Conservation (phyloP, 2,329 filamentous ascomycete genomes). For the Colletotrichum abscissum region DNA sequence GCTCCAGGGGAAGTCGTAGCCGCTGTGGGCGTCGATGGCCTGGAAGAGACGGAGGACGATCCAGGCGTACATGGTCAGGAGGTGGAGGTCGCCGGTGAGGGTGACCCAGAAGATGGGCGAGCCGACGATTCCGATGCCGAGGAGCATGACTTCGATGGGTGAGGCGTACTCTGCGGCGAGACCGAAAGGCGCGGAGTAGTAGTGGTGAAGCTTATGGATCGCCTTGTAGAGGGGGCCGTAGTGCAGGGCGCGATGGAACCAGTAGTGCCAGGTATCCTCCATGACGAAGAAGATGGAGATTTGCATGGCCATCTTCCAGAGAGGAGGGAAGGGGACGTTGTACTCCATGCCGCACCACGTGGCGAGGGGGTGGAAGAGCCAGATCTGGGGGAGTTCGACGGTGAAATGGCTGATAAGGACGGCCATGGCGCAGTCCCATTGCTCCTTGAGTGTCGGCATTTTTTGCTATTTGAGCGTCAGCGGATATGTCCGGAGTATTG, state of each 20-base stretch:
- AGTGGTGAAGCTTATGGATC: slow-evolving; percentile 99
- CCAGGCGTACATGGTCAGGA: slow-evolving; percentile 98
- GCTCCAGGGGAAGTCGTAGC: slow-evolving; percentile 98
- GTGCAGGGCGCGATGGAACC: slow-evolving; percentile 92
- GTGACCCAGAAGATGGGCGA: slow-evolving; percentile 86
- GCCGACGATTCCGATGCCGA: slow-evolving; percentile 88
- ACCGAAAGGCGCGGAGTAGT: slow-evolving; percentile 97
- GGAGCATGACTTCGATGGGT: slow-evolving; percentile 94
- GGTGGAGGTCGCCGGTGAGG: slow-evolving; percentile 87
- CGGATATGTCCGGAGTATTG: not conserved
- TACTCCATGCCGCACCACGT: slow-evolving; percentile 91
- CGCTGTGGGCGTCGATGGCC: slow-evolving; percentile 96
- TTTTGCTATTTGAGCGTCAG: slow-evolving; percentile 66
- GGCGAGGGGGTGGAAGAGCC: slow-evolving; percentile 98
- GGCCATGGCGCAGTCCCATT: slow-evolving; percentile 92
- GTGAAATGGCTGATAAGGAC: slow-evolving; percentile 97
- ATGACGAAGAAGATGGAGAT: slow-evolving; percentile 94
- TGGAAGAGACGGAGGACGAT: slow-evolving; percentile 94
- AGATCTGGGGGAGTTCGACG: slow-evolving; percentile 97
- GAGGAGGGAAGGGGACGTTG: slow-evolving; percentile 86
- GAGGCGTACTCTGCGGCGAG: slow-evolving; percentile 97
- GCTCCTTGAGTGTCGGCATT: slow-evolving; percentile 91
- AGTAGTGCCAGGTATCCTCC: slow-evolving; percentile 99
- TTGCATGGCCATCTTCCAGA: slow-evolving; percentile 89
- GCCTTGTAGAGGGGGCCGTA: slow-evolving; percentile 95